Evolutionary conservation across 495 filamentous ascomycete genomes (phyloP), one percentile per base, ranked within the genome.

Genomic region (Evansstolkia leycettana): DNA sequence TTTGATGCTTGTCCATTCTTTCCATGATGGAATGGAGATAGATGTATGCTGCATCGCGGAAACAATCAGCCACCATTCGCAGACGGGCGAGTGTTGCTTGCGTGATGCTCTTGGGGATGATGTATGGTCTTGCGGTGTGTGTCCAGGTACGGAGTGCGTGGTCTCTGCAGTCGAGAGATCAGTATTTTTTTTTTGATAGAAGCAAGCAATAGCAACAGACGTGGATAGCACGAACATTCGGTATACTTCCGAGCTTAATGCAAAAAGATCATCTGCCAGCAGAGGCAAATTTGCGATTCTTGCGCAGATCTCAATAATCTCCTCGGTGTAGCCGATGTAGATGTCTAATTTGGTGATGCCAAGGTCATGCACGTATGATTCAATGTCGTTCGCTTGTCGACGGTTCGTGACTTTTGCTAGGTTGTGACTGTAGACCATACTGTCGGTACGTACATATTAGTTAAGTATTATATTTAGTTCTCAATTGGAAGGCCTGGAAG

Each of bases 241-340:
- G 9, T 51, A 45, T 16, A 66, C 43, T 31, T 54, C 50, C 12
- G 47, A 30, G 0, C 29, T 47, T 3, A 66, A 36, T 8, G 57
- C 46, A 6, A 56, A 13, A 0, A 27, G 31, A 35, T 61, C 53
- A 16, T 42, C 38, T 37, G 31, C 23, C 12, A 63, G 17, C 1
- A 36, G 39, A 17, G 50, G 59, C 4, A 67, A 48, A 17, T 64
- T 54, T 17, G 59, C 50, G 14, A 63, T 63, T 12, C 46, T 45
- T 7, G 55, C 53, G 33, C 58, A 67, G 18, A 60, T 38, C 37
- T 58, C 57, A 12, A 67, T 48, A 5, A 67, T 47, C 13, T 67
- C 55, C 31, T 67, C 62, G 0, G 59, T 64, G 30, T 62, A 67
- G 3, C 62, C 62, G 19, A 64, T 51, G 36, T 67, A 67, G 18